A percentile compares a stretch with the other conserved stretches of the same genome.
Conservation (phyloP, 352 stramenopile genomes). For the Phytopythium boreale region DNA sequence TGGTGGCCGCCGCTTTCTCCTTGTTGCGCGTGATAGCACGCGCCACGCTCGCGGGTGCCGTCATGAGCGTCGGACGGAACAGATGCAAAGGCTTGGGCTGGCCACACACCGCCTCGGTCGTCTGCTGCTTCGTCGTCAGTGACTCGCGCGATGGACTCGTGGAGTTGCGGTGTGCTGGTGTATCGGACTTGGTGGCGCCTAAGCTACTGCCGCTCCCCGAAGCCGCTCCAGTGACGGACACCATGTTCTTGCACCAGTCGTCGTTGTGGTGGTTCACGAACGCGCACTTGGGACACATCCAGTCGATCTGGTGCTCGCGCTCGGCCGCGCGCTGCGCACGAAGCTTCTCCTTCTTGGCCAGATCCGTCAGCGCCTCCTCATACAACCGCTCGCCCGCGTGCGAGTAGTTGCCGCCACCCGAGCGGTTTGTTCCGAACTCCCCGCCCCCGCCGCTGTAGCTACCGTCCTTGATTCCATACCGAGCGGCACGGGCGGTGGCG, state of each 20-base stretch:
- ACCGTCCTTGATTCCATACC: neutral
- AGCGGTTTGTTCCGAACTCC: slow-evolving; percentile 27
- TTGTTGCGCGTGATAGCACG: slow-evolving; percentile 40
- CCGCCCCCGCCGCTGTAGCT: neutral
- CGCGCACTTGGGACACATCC: slow-evolving; percentile 80
- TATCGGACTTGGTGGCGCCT: neutral
- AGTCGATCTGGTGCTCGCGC: slow-evolving; percentile 52
- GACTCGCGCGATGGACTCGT: neutral
- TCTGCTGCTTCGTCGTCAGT: neutral
- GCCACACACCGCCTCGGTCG: slow-evolving; percentile 41
- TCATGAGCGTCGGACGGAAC: slow-evolving; percentile 68
- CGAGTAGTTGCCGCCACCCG: slow-evolving; percentile 39
- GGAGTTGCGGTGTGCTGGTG: neutral
- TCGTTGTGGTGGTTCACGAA: slow-evolving; percentile 59
- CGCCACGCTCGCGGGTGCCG: slow-evolving; percentile 19
- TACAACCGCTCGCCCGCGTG: slow-evolving; percentile 75
- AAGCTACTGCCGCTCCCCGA: neutral
- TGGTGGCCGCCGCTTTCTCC: slow-evolving; percentile 23
- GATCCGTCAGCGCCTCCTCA: slow-evolving; percentile 60
- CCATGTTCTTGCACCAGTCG: slow-evolving; percentile 55
- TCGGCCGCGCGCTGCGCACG: slow-evolving; percentile 38
- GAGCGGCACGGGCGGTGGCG: neutral
- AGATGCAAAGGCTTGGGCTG: slow-evolving; percentile 54
- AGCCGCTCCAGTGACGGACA: slow-evolving; percentile 16
- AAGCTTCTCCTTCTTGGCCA: slow-evolving; percentile 58